Conservation (phyloP, 768 basidiomycete species). For the Termitomyces sp. region DNA sequence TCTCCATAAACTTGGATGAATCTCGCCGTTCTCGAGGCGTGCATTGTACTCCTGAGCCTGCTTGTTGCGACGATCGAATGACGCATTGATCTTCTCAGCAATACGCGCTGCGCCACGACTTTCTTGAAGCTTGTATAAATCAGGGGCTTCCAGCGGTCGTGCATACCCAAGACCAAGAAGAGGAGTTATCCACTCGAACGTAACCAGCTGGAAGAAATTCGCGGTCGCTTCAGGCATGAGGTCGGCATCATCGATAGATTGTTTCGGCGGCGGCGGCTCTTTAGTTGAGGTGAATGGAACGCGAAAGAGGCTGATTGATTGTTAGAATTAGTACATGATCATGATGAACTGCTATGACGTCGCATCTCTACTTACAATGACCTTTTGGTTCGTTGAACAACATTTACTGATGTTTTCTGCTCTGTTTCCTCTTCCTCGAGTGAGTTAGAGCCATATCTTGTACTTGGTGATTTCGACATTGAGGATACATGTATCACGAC, state of each 20-base stretch:
- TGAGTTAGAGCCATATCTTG: neutral
- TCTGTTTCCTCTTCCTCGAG: conserved; percentile 2
- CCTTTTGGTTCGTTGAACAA: conserved; percentile 7
- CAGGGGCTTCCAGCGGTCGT: conserved; percentile 73
- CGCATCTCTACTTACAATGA: conserved; percentile 1
- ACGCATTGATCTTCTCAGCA: conserved; percentile 55
- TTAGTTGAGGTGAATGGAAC: conserved; percentile 37
- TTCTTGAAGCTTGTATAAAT: conserved; percentile 75
- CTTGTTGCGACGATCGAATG: conserved; percentile 54
- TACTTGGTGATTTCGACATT: conserved; percentile 4
- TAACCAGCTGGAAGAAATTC: conserved; percentile 50
- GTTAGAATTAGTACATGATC: neutral
- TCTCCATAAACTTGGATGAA: conserved; percentile 48
- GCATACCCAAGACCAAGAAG: conserved; percentile 72
- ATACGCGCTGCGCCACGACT: conserved; percentile 53
- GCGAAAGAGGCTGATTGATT: conserved; percentile 20
- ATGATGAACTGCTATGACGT: neutral
- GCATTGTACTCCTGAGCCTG: conserved; percentile 68
- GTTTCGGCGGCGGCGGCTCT: conserved; percentile 38
- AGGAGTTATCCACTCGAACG: conserved; percentile 73
- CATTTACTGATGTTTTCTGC: neutral
- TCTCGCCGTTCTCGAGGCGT: conserved; percentile 58
- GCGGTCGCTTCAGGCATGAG: conserved; percentile 67
- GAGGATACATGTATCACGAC: conserved; percentile 12
- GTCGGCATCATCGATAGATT: conserved; percentile 54